Evolutionary conservation across 345 rosid genomes (phyloP).

Genomic region (Streptanthus diversifolius): DNA sequence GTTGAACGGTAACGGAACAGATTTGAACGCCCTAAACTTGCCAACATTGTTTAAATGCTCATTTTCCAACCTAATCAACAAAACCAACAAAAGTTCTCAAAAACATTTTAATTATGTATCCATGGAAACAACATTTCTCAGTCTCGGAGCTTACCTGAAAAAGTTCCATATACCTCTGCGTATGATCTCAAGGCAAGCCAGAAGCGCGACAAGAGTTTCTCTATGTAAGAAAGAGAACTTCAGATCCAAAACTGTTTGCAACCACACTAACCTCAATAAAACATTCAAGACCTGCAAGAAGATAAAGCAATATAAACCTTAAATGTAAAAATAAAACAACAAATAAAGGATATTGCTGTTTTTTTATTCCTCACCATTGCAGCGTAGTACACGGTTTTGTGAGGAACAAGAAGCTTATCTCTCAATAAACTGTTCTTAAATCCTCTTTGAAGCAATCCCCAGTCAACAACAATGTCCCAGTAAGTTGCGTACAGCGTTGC

Average conservation of each 20-base stretch:
- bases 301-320: not conserved
- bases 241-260: constrained; percentile 51
- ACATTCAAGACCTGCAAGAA: constrained; percentile 45
- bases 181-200: constrained; percentile 66
- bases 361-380: constrained; percentile 48
- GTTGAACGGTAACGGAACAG: constrained; percentile 69
- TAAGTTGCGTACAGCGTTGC: constrained; percentile 52
- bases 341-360: not conserved
- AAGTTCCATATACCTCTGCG: constrained; percentile 76
- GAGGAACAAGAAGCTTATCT: constrained; percentile 60
- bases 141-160: constrained; percentile 42
- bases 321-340: not conserved
- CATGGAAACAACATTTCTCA: not conserved
- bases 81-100: not conserved
- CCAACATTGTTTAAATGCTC: constrained; percentile 75
- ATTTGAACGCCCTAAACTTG: constrained; percentile 59
- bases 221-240: constrained; percentile 33
- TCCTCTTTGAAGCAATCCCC: constrained; percentile 61
- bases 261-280: constrained; percentile 63
- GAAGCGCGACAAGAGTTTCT: constrained; percentile 40
- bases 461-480: constrained; percentile 65
- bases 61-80: constrained; percentile 49
- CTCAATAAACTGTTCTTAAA: constrained; percentile 60
- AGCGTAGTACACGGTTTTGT: constrained; percentile 44
- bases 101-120: not conserved